Evolutionary conservation across 192 early-diverging fungal species (phyloP), one percentile per base, ranked within the genome.

Genomic region (Powellomyces hirtus): DNA sequence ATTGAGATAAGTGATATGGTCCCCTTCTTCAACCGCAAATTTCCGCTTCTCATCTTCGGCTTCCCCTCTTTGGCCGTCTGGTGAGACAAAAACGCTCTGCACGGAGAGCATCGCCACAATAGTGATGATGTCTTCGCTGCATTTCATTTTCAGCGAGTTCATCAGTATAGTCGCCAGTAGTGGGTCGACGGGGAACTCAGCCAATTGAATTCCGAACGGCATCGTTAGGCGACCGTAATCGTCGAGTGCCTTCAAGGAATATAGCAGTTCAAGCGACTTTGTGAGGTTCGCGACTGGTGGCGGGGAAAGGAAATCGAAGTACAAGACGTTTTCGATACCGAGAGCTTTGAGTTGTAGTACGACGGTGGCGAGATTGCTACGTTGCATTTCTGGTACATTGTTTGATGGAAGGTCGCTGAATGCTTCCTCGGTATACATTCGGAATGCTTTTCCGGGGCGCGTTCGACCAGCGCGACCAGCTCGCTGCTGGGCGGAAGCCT

Each of bases 91-190:
- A 4, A 76, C 67, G 40, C 66, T 80, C 68, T 93, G 86, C 1
- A 92, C 90, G 13, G 86, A 84, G 30, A 92, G 50, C 86, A 92
- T 89, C 0, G 92, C 91, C 18, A 88, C 89, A 60, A 94, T 92
- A 0, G 90, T 88, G 1, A 91, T 68, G 11, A 89, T 84, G 44
- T 94, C 92, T 52, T 92, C 84, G 22, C 77, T 76, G 64, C 92
- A 94, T 29, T 77, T 75, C 55, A 88, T 89, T 8, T 71, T 73
- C 40, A 73, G 72, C 6, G 87, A 89, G 24, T 34, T 46, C 35
- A 74, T 57, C 40, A 63, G 37, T 67, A 90, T 84, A 29, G 88
- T 86, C 6, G 84, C 89, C 7, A 92, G 66, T 51, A 87, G 68
- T 4, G 89, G 88, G 65, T 91, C 88, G 11, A 94, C 69, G 0